Conservation (phyloP, 2,329 filamentous ascomycete genomes). For the Sporothrix inflata region DNA sequence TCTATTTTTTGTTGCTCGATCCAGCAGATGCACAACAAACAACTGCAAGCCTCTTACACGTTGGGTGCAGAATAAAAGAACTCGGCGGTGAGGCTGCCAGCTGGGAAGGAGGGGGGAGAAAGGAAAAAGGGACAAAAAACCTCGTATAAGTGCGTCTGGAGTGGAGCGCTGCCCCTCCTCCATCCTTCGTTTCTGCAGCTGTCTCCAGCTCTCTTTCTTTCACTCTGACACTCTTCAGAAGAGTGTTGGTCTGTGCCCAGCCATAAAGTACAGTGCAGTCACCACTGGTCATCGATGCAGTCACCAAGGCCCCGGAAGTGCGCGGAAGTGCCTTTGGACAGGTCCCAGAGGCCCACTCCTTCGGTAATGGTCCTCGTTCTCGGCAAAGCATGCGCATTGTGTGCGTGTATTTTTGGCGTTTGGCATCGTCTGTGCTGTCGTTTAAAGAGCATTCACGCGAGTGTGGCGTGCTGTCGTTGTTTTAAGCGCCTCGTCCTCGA, state of each 20-base stretch:
- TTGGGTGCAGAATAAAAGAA: background rate
- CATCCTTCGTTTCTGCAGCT: conserved; percentile 13
- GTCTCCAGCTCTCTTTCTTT: background rate
- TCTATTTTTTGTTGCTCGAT: background rate
- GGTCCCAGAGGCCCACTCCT: background rate
- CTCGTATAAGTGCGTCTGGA: conserved; percentile 17
- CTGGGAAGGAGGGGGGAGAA: background rate
- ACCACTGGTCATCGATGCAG: background rate
- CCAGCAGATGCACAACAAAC: background rate
- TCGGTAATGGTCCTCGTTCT: background rate
- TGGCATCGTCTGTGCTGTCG: background rate
- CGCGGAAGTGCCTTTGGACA: background rate
- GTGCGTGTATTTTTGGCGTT: background rate
- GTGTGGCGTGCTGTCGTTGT: conserved; percentile 2
- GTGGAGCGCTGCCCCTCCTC: conserved; percentile 20
- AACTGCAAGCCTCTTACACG: background rate
- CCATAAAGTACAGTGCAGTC: background rate
- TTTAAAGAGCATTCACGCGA: background rate
- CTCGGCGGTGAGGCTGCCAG: background rate
- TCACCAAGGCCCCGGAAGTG: background rate
- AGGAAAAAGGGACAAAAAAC: conserved; percentile 13
- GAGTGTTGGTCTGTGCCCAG: conserved; percentile 25
- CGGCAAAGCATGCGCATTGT: background rate
- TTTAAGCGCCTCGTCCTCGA: background rate
- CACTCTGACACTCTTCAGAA: background rate